A percentile compares a stretch with the other conserved stretches of the same genome.
Evolutionary conservation across 225 moss, liverwort and hornwort genomes (phyloP).

Genomic region (Pseudisothecium myosuroides): DNA sequence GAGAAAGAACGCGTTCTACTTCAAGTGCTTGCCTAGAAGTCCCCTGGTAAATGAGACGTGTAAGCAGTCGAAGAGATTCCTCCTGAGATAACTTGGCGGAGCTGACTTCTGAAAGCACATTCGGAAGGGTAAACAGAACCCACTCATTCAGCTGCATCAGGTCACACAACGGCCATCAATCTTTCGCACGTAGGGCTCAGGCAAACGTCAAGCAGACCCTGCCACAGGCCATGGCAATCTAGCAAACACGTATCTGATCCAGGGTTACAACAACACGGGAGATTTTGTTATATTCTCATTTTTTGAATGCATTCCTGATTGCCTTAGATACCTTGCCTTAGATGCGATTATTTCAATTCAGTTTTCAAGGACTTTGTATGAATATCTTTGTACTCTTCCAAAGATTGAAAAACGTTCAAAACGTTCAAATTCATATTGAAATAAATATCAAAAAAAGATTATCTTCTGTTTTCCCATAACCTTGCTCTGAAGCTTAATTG

Average conservation of each 20-base stretch:
- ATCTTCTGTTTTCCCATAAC: not conserved
- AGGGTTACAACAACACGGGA: not conserved
- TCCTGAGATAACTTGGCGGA: slow-evolving; percentile 82
- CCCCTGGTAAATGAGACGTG: slow-evolving; percentile 44
- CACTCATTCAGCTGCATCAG: slow-evolving; percentile 91
- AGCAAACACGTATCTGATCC: not conserved
- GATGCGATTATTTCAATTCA: not conserved
- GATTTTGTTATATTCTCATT: not conserved
- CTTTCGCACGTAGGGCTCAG: slow-evolving; percentile 22
- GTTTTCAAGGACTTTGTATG: not conserved
- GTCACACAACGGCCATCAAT: slow-evolving; percentile 55
- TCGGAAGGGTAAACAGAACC: slow-evolving; percentile 67
- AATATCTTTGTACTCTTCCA: not conserved
- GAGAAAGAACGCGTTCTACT: slow-evolving; percentile 44
- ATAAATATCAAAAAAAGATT: not conserved
- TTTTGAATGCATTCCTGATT: not conserved
- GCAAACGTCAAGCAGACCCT: not conserved
- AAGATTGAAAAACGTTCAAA: not conserved
- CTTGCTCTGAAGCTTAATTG: not conserved
- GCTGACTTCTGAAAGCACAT: slow-evolving; percentile 70
- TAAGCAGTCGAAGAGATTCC: slow-evolving; percentile 60
- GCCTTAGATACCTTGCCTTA: not conserved
- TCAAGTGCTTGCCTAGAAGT: slow-evolving; percentile 29
- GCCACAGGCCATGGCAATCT: slow-evolving; percentile 4
- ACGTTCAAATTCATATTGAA: not conserved